Percentiles rank a stretch among this genome's conserved stretches.
These are phyloP conservation scores for Lactarius deliciosus DNA, from an alignment of 768 basidiomycete genomes.

Conservation along the genomic window DNA sequence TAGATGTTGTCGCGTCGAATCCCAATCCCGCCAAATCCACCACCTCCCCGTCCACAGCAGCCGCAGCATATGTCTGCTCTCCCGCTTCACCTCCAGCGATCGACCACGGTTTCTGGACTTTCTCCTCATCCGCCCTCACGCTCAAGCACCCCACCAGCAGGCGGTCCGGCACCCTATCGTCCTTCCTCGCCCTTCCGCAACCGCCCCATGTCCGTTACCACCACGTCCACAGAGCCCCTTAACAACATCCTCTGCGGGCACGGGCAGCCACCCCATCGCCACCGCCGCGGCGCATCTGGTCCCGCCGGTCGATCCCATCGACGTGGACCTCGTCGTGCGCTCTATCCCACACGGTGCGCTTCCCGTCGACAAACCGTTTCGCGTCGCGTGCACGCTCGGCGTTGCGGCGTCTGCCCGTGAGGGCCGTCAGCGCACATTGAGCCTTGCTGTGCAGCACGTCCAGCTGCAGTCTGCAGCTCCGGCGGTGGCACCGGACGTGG, in stretches of 20 bases:
- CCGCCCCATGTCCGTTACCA: slow-evolving; percentile 32
- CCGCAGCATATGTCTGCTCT: slow-evolving; percentile 59
- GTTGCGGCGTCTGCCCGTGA: slow-evolving; percentile 48
- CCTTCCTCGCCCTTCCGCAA: slow-evolving; percentile 44
- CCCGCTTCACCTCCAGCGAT: slow-evolving; percentile 72
- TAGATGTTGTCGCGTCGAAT: slow-evolving; percentile 80
- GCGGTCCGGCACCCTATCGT: slow-evolving; percentile 43
- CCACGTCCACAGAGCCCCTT: slow-evolving; percentile 35
- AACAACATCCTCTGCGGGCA: slow-evolving; percentile 33
- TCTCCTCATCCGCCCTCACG: slow-evolving; percentile 54
- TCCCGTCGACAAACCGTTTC: slow-evolving; percentile 58
- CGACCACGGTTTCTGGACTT: slow-evolving; percentile 37
- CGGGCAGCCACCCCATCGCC: slow-evolving; percentile 32
- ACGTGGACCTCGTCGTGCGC: slow-evolving; percentile 56
- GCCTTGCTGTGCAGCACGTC: slow-evolving; percentile 67
- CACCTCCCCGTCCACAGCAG: slow-evolving; percentile 39
- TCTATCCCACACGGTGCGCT: slow-evolving; percentile 48
- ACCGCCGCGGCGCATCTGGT: slow-evolving; percentile 27
- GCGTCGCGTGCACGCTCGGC: slow-evolving; percentile 52
- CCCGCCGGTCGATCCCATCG: slow-evolving; percentile 42
- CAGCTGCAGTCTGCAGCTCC: slow-evolving; percentile 42
- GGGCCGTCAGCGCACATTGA: slow-evolving; percentile 43
- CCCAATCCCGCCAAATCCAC: slow-evolving; percentile 47
- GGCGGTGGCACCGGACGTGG: background rate
- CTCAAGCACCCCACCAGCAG: slow-evolving; percentile 54